A percentile compares a stretch with the other conserved stretches of the same genome.
phyloP scores from a whole-genome alignment of 2,329 filamentous ascomycete genomes.

The Stagonosporopsis rhizophila region DNA sequence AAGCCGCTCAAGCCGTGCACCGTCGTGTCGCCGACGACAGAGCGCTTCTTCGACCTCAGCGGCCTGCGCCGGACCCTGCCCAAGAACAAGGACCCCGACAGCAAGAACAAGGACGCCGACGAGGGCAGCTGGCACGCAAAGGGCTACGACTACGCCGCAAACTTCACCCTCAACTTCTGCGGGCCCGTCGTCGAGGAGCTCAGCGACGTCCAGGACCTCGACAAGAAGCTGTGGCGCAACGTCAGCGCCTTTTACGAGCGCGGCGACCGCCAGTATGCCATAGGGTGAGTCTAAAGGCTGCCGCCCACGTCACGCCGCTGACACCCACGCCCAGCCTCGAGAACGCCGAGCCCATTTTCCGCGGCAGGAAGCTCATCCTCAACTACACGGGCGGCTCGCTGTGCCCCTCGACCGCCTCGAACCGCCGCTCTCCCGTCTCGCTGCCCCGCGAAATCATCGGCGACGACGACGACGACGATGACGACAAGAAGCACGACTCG shows the following conservation, averaged over 20 bases:
- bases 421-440: slow-evolving; percentile 34
- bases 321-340: slow-evolving; percentile 58
- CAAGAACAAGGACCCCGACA: slow-evolving; percentile 42
- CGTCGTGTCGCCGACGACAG: slow-evolving; percentile 66
- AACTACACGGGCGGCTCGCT: slow-evolving; percentile 61
- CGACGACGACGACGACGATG: too few relatives aligned
- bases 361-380: slow-evolving; percentile 69
- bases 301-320: too few relatives aligned
- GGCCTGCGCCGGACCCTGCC: slow-evolving; percentile 62
- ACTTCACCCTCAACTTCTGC: slow-evolving; percentile 87
- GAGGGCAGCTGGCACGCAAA: slow-evolving; percentile 68
- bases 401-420: slow-evolving; percentile 48
- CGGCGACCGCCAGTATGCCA: slow-evolving; percentile 72
- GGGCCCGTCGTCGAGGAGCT: slow-evolving; percentile 73
- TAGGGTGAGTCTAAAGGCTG: slow-evolving; percentile 78
- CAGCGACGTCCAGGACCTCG: slow-evolving; percentile 68
- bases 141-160: slow-evolving; percentile 78
- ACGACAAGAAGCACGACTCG: slow-evolving; percentile 42
- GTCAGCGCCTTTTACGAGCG: slow-evolving; percentile 79
- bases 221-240: slow-evolving; percentile 69
- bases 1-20: slow-evolving; percentile 64
- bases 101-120: slow-evolving; percentile 61
- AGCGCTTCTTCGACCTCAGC: slow-evolving; percentile 69
- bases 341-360: slow-evolving; percentile 60
- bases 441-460: slow-evolving; percentile 52